Conservation (phyloP, 2,329 filamentous ascomycete species). For the Cercospora janseana region DNA sequence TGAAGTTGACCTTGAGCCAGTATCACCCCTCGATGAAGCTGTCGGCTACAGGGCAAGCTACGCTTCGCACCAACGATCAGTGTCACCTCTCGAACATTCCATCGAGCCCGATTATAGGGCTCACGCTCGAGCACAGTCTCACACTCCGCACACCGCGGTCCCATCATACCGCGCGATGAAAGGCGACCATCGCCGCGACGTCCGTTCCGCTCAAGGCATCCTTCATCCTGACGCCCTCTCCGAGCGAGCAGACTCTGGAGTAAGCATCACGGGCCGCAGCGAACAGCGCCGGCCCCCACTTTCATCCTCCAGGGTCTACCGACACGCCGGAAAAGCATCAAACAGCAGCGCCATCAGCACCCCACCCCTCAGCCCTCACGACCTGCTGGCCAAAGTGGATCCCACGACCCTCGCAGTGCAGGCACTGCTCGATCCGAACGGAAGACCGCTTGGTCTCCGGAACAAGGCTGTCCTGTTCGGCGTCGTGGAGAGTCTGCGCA, state of each 20-base stretch:
- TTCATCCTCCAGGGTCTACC: conserved; percentile 26
- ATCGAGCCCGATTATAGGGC: not conserved
- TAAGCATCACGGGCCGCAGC: conserved; percentile 32
- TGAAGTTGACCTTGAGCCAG: conserved; percentile 1
- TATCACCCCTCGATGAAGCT: conserved; percentile 12
- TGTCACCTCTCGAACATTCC: conserved; percentile 10
- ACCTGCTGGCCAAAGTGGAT: conserved; percentile 37
- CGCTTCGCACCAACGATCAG: conserved; percentile 6
- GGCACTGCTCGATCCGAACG: conserved; percentile 42
- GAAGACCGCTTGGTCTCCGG: conserved; percentile 48
- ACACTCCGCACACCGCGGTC: conserved; percentile 7
- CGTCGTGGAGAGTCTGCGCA: conserved; percentile 54
- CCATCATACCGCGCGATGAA: conserved; percentile 7
- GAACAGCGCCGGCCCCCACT: conserved; percentile 25
- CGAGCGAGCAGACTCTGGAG: conserved; percentile 36
- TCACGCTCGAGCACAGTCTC: conserved; percentile 16
- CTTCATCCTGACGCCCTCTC: conserved; percentile 19
- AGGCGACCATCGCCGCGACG: conserved; percentile 1
- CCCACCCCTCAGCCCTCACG: conserved; percentile 19
- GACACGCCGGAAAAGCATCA: conserved; percentile 11
- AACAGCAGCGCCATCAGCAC: conserved; percentile 16
- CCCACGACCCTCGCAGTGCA: conserved; percentile 39
- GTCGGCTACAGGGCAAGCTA: conserved; percentile 6
- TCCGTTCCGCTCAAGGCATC: conserved; percentile 8
- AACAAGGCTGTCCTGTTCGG: conserved; percentile 55